These are phyloP conservation scores for Vararia minispora DNA, from an alignment of 768 basidiomycete genomes.

Conservation along the genomic window DNA sequence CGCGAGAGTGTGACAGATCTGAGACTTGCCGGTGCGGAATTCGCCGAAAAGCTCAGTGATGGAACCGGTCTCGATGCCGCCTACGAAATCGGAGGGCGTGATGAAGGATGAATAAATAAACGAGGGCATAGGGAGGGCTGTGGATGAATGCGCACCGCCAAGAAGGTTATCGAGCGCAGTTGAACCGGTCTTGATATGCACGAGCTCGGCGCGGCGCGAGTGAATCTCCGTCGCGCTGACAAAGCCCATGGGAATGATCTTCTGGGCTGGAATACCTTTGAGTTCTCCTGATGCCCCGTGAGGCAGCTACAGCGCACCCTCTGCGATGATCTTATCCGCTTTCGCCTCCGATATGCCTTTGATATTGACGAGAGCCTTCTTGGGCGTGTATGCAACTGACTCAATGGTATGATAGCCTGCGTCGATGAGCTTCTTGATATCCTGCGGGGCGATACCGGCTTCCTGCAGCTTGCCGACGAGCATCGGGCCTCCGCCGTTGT, in stretches of 20 bases:
- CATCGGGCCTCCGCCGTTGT: slow-evolving; percentile 65
- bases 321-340: slow-evolving; percentile 89
- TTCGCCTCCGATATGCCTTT: slow-evolving; percentile 97
- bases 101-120: slow-evolving; percentile 12
- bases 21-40: slow-evolving; percentile 97
- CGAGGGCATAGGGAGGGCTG: not conserved
- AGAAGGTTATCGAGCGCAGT: slow-evolving; percentile 93
- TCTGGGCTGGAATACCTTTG: slow-evolving; percentile 52
- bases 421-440: slow-evolving; percentile 90
- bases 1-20: slow-evolving; percentile 94
- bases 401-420: slow-evolving; percentile 92
- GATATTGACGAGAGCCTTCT: slow-evolving; percentile 81
- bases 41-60: slow-evolving; percentile 98
- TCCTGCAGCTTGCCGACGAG: slow-evolving; percentile 81
- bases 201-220: slow-evolving; percentile 85
- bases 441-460: slow-evolving; percentile 78
- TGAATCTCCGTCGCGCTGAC: slow-evolving; percentile 98
- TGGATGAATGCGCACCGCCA: slow-evolving; percentile 50
- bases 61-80: slow-evolving; percentile 95
- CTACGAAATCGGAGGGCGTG: slow-evolving; percentile 31
- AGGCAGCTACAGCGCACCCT: slow-evolving; percentile 47
- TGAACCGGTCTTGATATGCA: slow-evolving; percentile 94
- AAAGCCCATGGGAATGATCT: slow-evolving; percentile 95
- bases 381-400: slow-evolving; percentile 91
- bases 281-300: not conserved